Conservation (phyloP, 148 eudicot species). For the Suaeda aralocaspica region DNA sequence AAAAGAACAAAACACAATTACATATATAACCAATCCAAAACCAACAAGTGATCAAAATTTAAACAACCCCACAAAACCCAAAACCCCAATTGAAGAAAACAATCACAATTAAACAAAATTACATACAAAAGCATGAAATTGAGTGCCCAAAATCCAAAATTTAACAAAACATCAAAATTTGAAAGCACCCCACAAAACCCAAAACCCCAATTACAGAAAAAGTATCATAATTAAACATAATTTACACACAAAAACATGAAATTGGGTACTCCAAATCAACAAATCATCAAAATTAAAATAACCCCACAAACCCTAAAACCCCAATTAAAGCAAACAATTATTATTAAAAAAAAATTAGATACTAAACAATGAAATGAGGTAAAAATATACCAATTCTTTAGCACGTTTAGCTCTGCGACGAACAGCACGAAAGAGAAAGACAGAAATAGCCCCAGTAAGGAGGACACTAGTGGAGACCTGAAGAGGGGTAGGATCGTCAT, state of each 20-base stretch:
- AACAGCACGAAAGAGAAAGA: slow-evolving; percentile 83
- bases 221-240: no score
- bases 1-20: neutral
- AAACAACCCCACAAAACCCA: neutral
- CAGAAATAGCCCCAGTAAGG: slow-evolving; percentile 82
- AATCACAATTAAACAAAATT: no score
- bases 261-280: neutral
- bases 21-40: neutral
- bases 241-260: neutral
- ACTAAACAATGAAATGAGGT: neutral
- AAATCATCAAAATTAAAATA: neutral
- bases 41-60: neutral
- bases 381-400: slow-evolving; percentile 54
- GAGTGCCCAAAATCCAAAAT: neutral
- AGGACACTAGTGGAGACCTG: slow-evolving; percentile 81
- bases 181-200: no score
- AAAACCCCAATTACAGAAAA: no score
- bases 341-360: no score
- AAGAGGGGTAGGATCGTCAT: slow-evolving; percentile 64
- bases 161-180: no score
- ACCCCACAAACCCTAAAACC: slow-evolving; percentile 9
- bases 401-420: slow-evolving; percentile 84
- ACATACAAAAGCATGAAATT: neutral
- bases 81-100: neutral
- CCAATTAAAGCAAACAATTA: slow-evolving; percentile 17